Base-by-base conservation (phyloP, 1,139 yeast genomes). In the Geotrichum europaeum region DNA sequence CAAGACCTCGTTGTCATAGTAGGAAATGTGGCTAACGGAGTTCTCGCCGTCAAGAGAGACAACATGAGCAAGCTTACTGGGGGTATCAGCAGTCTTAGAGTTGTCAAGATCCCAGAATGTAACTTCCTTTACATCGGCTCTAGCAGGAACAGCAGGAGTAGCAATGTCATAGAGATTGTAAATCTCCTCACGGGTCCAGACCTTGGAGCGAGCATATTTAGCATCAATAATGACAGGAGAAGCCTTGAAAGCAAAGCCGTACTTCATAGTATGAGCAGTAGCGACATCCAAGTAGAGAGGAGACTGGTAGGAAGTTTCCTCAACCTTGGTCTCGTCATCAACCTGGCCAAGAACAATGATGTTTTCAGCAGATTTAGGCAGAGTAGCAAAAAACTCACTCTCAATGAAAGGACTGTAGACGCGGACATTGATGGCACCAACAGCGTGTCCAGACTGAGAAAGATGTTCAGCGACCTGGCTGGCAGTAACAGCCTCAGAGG, bases 361-460 rank as follows among this genome's bases (percentile, higher is more conserved):
- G 64, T 81, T 81, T 67, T 80, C 80, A 45, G 86, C 75, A 4
- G 87, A 73, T 2, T 75, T 63, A 28, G 97, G 95, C 58, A 92
- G 76, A 22, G 80, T 69, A 10, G 78, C 72, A 57, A 82, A 77
- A 71, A 91, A 89, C 66, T 82, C 83, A 52, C 82, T 79, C 67
- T 84, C 84, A 72, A 91, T 87, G 60, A 72, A 73, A 3, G 76
- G 76, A 60, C 87, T 77, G 62, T 96, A 95, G 58, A 89, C 83
- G 73, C 97, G 83, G 59, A 87, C 84, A 63, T 86, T 81, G 62
- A 92, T 74, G 58, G 86, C 81, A 63, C 95, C 97, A 55, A 83
- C 78, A 32, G 76, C 77, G 25, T 72, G 65, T 55, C 73, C 72
- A 13, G 74, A 66, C 22, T 70, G 65, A 5, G 77, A 66, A 30